Evolutionary conservation across 2,329 filamentous ascomycete species (phyloP).

Genomic region (Aureobasidium sp.): DNA sequence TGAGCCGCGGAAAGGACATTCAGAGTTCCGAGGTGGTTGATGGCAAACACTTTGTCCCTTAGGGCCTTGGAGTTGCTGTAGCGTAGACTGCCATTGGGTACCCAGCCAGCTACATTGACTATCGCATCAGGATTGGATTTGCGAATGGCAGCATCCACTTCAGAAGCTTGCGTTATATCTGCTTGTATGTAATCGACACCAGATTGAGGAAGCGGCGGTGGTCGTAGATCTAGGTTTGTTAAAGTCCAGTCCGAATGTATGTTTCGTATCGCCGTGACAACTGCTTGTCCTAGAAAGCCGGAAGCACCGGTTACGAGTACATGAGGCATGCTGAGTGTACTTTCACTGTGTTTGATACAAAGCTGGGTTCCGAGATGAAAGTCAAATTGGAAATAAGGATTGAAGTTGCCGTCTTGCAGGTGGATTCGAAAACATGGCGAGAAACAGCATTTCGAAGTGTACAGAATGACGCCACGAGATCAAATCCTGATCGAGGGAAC

Average conservation of each 20-base stretch:
- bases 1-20: conserved; percentile 68
- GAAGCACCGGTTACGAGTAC: conserved; percentile 40
- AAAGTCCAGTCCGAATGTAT: conserved; percentile 30
- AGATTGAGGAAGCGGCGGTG: conserved; percentile 20
- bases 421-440: neutral
- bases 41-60: conserved; percentile 59
- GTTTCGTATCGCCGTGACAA: conserved; percentile 32
- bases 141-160: conserved; percentile 42
- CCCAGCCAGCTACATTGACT: conserved; percentile 69
- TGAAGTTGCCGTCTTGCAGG: neutral
- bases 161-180: conserved; percentile 30
- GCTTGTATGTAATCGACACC: conserved; percentile 28
- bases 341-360: conserved; percentile 14
- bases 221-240: conserved; percentile 33
- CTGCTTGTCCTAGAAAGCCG: conserved; percentile 37
- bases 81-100: conserved; percentile 29
- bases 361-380: neutral
- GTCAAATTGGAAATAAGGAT: neutral
- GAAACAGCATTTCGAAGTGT: neutral
- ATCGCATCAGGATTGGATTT: conserved; percentile 69
- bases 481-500: neutral
- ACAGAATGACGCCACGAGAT: conserved; percentile 7
- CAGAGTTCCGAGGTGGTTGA: conserved; percentile 82
- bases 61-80: conserved; percentile 31
- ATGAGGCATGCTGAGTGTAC: conserved; percentile 13